phyloP scores from a whole-genome alignment of 768 basidiomycete genomes.

The Coprinopsis marcescibilis region DNA sequence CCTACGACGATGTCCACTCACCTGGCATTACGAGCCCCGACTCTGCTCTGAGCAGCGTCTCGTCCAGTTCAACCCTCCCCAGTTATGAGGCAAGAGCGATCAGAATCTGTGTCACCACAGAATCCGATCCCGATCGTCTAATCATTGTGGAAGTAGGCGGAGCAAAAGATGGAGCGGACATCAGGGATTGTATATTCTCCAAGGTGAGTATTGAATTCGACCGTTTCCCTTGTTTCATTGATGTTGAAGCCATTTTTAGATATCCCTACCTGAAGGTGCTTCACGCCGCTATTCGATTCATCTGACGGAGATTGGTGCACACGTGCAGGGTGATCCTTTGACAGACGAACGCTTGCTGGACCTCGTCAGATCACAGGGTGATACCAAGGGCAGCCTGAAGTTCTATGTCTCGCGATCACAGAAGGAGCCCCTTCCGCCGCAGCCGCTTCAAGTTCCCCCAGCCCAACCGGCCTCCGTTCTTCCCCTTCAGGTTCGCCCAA shows the following conservation, averaged over 20 bases:
- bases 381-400: constrained; percentile 76
- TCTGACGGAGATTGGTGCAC: constrained; percentile 81
- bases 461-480: constrained; percentile 26
- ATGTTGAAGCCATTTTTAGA: constrained; percentile 31
- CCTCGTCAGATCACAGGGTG: constrained; percentile 67
- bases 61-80: constrained; percentile 24
- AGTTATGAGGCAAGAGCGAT: constrained; percentile 34
- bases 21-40: constrained; percentile 35
- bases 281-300: constrained; percentile 73
- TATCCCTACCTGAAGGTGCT: constrained; percentile 82
- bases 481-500: constrained; percentile 50
- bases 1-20: constrained; percentile 25
- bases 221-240: neutral
- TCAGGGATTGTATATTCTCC: constrained; percentile 75
- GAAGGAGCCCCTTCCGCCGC: constrained; percentile 20
- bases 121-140: constrained; percentile 67
- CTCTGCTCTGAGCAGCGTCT: constrained; percentile 22
- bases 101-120: constrained; percentile 58
- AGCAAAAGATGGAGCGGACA: constrained; percentile 57
- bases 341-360: constrained; percentile 64
- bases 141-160: constrained; percentile 66
- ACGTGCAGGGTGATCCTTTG: constrained; percentile 68
- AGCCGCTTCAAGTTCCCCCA: constrained; percentile 19
- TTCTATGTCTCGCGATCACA: constrained; percentile 61
- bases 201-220: constrained; percentile 49